Conservation (phyloP, 495 filamentous ascomycete species). For the Lasiosphaeris hirsuta region DNA sequence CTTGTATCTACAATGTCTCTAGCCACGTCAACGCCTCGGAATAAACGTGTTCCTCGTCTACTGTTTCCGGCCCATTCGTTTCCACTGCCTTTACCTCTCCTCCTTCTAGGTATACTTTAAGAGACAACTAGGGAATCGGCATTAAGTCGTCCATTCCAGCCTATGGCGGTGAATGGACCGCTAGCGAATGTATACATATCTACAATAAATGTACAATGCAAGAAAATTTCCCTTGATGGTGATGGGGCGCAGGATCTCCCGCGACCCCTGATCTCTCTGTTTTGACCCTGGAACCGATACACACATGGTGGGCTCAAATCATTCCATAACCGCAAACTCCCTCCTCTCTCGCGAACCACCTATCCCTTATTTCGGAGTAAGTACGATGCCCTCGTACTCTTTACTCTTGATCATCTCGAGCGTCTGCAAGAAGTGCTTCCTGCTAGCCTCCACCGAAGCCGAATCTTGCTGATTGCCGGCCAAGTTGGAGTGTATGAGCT, state of each 20-base stretch:
- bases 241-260: neutral
- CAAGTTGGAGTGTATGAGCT: slow-evolving; percentile 95
- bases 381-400: slow-evolving; percentile 88
- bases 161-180: neutral
- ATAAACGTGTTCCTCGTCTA: too few species aligned
- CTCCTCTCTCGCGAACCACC: neutral
- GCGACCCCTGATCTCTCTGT: neutral
- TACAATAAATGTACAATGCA: slow-evolving; percentile 19
- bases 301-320: neutral
- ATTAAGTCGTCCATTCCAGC: neutral
- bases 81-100: too few species aligned
- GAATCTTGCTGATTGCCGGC: slow-evolving; percentile 75
- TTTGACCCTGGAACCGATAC: too few species aligned
- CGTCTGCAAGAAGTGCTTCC: slow-evolving; percentile 88
- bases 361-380: slow-evolving; percentile 58
- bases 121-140: too few species aligned
- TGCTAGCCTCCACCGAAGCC: slow-evolving; percentile 75
- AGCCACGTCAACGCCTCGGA: too few species aligned
- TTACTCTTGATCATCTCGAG: slow-evolving; percentile 87
- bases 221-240: neutral
- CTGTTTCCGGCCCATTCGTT: too few species aligned
- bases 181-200: slow-evolving; percentile 15
- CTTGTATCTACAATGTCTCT: too few species aligned
- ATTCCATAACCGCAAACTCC: neutral
- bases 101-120: too few species aligned